Percentiles rank a stretch among this genome's conserved stretches.
These are phyloP conservation scores for Amylostereum areolatum DNA, from an alignment of 1,284 basidiomycete genomes.

Conservation along the genomic window DNA sequence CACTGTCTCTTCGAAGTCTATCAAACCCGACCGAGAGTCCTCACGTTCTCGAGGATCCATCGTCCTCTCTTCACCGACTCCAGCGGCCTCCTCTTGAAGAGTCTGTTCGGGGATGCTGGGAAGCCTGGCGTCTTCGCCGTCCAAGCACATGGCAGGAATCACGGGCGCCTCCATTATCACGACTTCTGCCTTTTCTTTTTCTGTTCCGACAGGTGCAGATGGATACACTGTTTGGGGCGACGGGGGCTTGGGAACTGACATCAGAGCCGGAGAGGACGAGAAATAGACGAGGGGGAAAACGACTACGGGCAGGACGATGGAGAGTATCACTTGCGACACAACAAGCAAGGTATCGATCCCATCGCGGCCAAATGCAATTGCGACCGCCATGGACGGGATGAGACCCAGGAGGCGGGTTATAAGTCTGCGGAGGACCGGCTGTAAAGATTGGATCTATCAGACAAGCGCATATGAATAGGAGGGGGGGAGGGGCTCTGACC, in stretches of 20 bases:
- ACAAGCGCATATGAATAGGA: constrained; percentile 1
- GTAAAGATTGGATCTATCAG: constrained; percentile 1
- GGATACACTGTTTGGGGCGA: background rate
- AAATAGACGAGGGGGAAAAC: constrained; percentile 76
- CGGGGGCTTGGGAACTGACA: constrained; percentile 45
- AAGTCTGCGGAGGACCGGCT: constrained; percentile 79
- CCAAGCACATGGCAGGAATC: too few relatives aligned
- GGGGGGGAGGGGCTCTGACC: constrained; percentile 34
- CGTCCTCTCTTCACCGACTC: background rate
- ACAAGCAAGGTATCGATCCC: constrained; percentile 85
- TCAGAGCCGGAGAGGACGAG: constrained; percentile 64
- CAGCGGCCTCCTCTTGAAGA: background rate
- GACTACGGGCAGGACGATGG: constrained; percentile 86
- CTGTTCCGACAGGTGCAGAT: constrained; percentile 7
- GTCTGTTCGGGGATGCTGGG: constrained; percentile 11
- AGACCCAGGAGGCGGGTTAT: constrained; percentile 83
- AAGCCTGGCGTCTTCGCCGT: background rate
- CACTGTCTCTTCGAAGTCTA: constrained; percentile 29
- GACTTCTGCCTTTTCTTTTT: constrained; percentile 3
- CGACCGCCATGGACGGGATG: constrained; percentile 82
- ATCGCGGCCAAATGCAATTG: constrained; percentile 63
- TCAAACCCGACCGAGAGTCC: background rate
- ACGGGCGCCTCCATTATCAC: too few relatives aligned
- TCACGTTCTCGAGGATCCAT: background rate
- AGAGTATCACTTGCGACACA: constrained; percentile 83